Conservation (phyloP, 202 grass and related monocot genomes). For the Saccharum hybrid region DNA sequence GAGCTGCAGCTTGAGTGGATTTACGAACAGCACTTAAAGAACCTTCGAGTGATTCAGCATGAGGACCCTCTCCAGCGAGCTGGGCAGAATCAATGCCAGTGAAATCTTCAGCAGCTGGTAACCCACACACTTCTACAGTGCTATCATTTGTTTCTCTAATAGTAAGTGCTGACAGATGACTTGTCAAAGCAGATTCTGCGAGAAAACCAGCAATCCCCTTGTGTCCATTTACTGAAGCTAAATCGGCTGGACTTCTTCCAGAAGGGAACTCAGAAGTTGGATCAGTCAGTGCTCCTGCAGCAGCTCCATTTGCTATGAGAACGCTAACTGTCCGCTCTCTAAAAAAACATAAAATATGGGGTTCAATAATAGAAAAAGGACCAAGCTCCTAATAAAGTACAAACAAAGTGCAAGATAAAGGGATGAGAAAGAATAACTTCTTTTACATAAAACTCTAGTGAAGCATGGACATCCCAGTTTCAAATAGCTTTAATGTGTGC, state of each 20-base stretch:
- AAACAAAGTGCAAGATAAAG: slow-evolving; percentile 26
- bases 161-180: slow-evolving; percentile 65
- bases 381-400: slow-evolving; percentile 20
- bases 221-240: slow-evolving; percentile 77
- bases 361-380: slow-evolving; percentile 30
- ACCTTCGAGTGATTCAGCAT: slow-evolving; percentile 63
- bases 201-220: slow-evolving; percentile 93
- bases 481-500: slow-evolving; percentile 3
- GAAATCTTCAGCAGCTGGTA: slow-evolving; percentile 45
- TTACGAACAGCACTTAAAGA: slow-evolving; percentile 76
- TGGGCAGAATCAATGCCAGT: slow-evolving; percentile 43
- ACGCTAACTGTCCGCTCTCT: slow-evolving; percentile 71
- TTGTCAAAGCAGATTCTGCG: slow-evolving; percentile 77
- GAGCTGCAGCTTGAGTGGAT: slow-evolving; percentile 76
- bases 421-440: slow-evolving; percentile 21
- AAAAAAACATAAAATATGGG: slow-evolving; percentile 37
- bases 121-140: slow-evolving; percentile 29
- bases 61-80: slow-evolving; percentile 47
- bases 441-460: slow-evolving; percentile 35
- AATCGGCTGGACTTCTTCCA: slow-evolving; percentile 80
- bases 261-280: slow-evolving; percentile 69
- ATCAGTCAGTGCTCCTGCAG: slow-evolving; percentile 73
- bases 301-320: slow-evolving; percentile 65
- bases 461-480: slow-evolving; percentile 21
- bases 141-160: slow-evolving; percentile 60